Percentiles rank a stretch among this genome's conserved stretches.
Conservation (phyloP, 495 filamentous ascomycete genomes). For the Aspergillus heteromorphus region DNA sequence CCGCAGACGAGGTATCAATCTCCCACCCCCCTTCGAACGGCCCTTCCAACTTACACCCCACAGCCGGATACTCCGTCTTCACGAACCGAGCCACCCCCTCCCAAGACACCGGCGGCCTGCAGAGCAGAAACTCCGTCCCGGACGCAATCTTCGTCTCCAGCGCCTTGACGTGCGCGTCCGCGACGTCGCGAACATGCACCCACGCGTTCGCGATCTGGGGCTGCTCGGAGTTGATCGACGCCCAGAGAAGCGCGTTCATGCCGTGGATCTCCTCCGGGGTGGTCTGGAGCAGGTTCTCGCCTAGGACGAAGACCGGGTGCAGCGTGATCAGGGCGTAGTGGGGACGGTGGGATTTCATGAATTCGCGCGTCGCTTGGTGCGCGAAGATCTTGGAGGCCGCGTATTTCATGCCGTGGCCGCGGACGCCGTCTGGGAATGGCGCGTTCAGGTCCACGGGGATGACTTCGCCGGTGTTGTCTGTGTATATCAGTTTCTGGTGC, state of each 20-base stretch:
- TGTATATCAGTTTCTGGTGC: no score
- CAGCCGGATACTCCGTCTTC: background rate
- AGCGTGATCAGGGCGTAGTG: slow-evolving; percentile 13
- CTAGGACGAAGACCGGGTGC: slow-evolving; percentile 17
- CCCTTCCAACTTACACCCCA: background rate
- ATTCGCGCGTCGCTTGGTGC: slow-evolving; percentile 24
- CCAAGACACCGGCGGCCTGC: background rate
- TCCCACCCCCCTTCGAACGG: background rate
- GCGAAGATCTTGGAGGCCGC: slow-evolving; percentile 22
- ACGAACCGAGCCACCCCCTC: background rate
- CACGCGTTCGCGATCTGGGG: slow-evolving; percentile 8
- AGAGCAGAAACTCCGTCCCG: background rate
- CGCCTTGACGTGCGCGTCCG: slow-evolving; percentile 15
- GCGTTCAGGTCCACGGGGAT: slow-evolving; percentile 2
- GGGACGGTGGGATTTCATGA: slow-evolving; percentile 13
- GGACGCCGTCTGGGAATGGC: background rate
- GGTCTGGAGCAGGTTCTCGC: slow-evolving; percentile 9
- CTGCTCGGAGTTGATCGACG: background rate
- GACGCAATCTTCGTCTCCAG: background rate
- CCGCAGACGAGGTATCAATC: background rate
- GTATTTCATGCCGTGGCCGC: slow-evolving; percentile 11
- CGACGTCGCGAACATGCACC: slow-evolving; percentile 18
- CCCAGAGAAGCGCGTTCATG: slow-evolving; percentile 12
- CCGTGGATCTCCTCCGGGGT: slow-evolving; percentile 5
- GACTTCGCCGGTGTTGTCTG: slow-evolving; percentile 7